These are phyloP conservation scores for Cucurbita argyrosperma DNA, from an alignment of 306 rosid species.

Conservation along the genomic window DNA sequence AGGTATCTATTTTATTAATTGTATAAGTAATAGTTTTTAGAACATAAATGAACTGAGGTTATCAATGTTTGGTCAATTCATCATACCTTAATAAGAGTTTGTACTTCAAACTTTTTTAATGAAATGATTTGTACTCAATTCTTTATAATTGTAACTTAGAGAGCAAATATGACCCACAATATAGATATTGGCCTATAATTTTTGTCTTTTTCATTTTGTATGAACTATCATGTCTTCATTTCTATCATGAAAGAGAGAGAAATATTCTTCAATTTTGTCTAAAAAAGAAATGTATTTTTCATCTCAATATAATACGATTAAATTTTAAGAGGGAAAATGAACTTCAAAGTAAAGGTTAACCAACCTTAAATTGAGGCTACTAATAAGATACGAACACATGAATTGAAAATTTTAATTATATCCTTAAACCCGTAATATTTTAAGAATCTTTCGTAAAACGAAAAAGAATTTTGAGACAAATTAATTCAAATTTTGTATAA, in stretches of 20 bases:
- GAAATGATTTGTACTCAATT: neutral
- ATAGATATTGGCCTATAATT: neutral
- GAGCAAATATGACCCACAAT: neutral
- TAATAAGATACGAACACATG: neutral
- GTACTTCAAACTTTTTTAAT: neutral
- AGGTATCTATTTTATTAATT: neutral
- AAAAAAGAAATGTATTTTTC: neutral
- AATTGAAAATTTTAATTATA: neutral
- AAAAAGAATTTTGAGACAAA: no score
- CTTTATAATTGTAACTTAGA: neutral
- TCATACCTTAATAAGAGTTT: neutral
- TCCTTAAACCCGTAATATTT: neutral
- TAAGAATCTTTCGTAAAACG: no score
- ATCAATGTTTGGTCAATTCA: neutral
- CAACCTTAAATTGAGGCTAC: neutral
- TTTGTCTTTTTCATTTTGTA: neutral
- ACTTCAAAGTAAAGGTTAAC: no score
- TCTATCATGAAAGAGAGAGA: neutral
- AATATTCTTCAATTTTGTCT: neutral
- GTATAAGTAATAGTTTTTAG: neutral
- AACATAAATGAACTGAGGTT: neutral
- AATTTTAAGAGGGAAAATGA: neutral
- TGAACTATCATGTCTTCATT: neutral
- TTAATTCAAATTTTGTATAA: neutral
- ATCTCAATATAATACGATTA: neutral